Percentiles rank a stretch among this genome's conserved stretches.
These are phyloP conservation scores for Pichia cephalocereana DNA, from an alignment of 805 yeast genomes.

Conservation along the genomic window DNA sequence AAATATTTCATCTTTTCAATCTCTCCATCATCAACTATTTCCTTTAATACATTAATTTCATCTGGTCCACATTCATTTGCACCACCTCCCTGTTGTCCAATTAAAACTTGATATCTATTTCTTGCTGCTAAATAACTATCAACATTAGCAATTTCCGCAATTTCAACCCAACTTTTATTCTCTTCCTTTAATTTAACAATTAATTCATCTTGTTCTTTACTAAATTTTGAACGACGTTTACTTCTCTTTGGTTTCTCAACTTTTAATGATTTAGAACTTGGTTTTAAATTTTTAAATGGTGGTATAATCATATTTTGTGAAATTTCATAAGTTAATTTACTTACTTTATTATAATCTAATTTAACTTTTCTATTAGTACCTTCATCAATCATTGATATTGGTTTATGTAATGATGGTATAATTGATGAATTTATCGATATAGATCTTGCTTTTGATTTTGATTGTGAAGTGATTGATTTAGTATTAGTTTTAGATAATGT, in stretches of 20 bases:
- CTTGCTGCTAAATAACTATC: slow-evolving; percentile 66
- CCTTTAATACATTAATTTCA: slow-evolving; percentile 43
- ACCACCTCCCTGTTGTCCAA: slow-evolving; percentile 78
- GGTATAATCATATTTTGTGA: slow-evolving; percentile 22
- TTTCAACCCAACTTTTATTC: slow-evolving; percentile 67
- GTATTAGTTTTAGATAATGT: not conserved
- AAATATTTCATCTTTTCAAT: slow-evolving; percentile 59
- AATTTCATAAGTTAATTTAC: slow-evolving; percentile 16
- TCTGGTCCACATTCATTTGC: slow-evolving; percentile 52
- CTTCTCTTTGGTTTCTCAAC: slow-evolving; percentile 33
- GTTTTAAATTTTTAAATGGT: slow-evolving; percentile 20
- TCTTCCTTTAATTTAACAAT: slow-evolving; percentile 51
- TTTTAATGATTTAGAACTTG: slow-evolving; percentile 15
- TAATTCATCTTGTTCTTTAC: slow-evolving; percentile 57
- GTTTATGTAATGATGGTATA: not conserved
- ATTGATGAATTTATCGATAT: not conserved
- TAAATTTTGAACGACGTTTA: slow-evolving; percentile 59
- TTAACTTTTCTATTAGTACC: slow-evolving; percentile 1
- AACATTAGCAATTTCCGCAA: slow-evolving; percentile 55
- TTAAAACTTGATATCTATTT: slow-evolving; percentile 68
- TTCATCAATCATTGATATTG: slow-evolving; percentile 1
- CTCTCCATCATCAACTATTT: slow-evolving; percentile 59
- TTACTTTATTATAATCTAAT: slow-evolving; percentile 13
- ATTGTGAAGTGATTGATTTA: not conserved
- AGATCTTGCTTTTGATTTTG: not conserved